A percentile compares a stretch with the other conserved stretches of the same genome.
Conservation (phyloP, 257 asterid genomes). For the Solanum virginianum region DNA sequence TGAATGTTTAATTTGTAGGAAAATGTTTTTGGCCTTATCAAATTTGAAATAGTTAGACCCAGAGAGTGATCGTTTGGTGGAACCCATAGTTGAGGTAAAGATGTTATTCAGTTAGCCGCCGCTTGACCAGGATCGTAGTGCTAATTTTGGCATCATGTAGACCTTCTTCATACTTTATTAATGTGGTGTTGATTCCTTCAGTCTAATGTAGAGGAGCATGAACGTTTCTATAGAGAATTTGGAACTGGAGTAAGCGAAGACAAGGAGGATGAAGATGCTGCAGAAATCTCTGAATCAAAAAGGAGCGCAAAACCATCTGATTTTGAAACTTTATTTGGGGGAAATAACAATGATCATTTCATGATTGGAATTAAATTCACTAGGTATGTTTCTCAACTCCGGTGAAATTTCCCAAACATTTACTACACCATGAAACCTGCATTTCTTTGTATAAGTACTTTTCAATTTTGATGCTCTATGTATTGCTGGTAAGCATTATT, state of each 20-base stretch:
- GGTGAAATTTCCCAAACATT: background rate
- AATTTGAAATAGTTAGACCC: background rate
- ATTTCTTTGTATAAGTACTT: conserved; percentile 1
- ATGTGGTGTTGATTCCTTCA: conserved; percentile 14
- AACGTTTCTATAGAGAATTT: conserved; percentile 65
- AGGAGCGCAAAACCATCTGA: conserved; percentile 63
- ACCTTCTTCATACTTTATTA: background rate
- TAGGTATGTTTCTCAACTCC: conserved; percentile 32
- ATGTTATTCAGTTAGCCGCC: background rate
- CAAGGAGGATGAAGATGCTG: conserved; percentile 30
- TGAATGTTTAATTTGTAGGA: background rate
- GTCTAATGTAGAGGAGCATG: conserved; percentile 57
- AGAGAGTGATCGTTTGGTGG: background rate
- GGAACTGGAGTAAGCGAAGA: conserved; percentile 49
- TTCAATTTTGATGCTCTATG: background rate
- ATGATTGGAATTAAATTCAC: conserved; percentile 76
- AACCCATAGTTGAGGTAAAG: background rate
- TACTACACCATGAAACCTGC: background rate
- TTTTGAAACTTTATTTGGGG: conserved; percentile 65
- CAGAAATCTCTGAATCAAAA: conserved; percentile 34
- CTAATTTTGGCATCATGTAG: background rate
- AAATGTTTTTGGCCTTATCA: background rate
- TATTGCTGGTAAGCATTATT: background rate
- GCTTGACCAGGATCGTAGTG: background rate
- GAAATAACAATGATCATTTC: conserved; percentile 75